A percentile compares a stretch with the other conserved stretches of the same genome.
phyloP scores from a whole-genome alignment of 2,329 filamentous ascomycete species.

The Ceratocystis diversiconidia region DNA sequence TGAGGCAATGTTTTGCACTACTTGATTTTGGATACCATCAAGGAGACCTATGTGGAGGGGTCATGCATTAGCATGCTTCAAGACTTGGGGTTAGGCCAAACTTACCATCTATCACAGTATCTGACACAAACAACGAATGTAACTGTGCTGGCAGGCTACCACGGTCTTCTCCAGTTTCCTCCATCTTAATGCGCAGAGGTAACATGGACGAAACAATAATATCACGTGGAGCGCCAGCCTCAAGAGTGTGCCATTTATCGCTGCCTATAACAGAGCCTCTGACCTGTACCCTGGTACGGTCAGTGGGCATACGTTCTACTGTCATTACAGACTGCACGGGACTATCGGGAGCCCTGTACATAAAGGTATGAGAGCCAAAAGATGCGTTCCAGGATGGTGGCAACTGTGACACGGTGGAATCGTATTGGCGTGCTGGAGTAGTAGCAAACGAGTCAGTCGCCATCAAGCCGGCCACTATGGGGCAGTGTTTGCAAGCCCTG shows the following conservation, averaged over 20 bases:
- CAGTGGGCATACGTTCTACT: constrained; percentile 54
- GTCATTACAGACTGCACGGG: constrained; percentile 74
- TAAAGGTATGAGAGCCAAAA: constrained; percentile 59
- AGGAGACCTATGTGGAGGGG: constrained; percentile 41
- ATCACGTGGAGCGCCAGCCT: constrained; percentile 54
- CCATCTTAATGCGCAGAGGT: constrained; percentile 41
- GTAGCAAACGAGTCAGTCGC: not conserved
- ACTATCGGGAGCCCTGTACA: constrained; percentile 75
- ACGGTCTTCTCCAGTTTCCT: constrained; percentile 35
- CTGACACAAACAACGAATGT: constrained; percentile 57
- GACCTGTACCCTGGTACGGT: constrained; percentile 61
- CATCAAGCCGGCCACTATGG: not conserved
- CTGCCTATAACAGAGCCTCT: constrained; percentile 66
- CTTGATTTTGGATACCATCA: constrained; percentile 56
- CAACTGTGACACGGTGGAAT: constrained; percentile 46
- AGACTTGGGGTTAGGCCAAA: not conserved
- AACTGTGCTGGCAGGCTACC: constrained; percentile 35
- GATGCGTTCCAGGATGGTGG: constrained; percentile 68
- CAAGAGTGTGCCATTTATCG: constrained; percentile 66
- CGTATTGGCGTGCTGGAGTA: constrained; percentile 38
- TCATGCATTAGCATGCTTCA: not conserved
- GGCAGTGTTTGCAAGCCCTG: no score
- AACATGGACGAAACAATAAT: constrained; percentile 50
- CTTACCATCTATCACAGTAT: constrained; percentile 43
- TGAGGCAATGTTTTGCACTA: constrained; percentile 75